phyloP scores from a whole-genome alignment of 257 asterid genomes.

The Scutellaria baicalensis region DNA sequence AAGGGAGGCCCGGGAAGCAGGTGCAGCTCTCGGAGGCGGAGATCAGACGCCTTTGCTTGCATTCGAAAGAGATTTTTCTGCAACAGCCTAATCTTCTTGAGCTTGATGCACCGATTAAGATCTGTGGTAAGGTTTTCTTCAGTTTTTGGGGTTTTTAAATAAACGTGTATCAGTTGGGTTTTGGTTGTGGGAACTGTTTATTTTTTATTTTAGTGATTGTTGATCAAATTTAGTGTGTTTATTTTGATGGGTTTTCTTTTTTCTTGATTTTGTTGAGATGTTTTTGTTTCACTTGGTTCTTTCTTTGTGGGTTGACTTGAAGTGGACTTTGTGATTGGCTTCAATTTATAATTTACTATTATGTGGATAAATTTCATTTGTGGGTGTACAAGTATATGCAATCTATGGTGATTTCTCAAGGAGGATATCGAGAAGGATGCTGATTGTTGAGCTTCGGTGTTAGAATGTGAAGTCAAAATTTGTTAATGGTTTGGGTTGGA shows the following conservation, averaged over 20 bases:
- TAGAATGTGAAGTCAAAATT: neutral
- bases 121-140: conserved; percentile 44
- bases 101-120: conserved; percentile 87
- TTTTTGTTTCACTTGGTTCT: neutral
- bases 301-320: conserved; percentile 13
- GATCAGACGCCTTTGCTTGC: conserved; percentile 67
- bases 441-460: neutral
- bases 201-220: neutral
- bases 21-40: conserved; percentile 80
- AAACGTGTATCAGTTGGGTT: neutral
- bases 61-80: conserved; percentile 64
- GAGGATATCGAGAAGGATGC: neutral
- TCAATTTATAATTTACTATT: neutral
- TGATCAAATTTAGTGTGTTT: neutral
- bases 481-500: neutral
- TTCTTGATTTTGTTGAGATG: neutral
- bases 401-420: neutral
- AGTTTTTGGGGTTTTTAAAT: neutral
- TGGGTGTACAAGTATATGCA: neutral
- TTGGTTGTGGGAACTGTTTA: neutral
- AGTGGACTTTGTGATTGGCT: neutral
- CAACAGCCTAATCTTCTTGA: conserved; percentile 84
- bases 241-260: neutral
- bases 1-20: conserved; percentile 78
- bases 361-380: neutral